Evolutionary conservation across 2,329 filamentous ascomycete species (phyloP).

Genomic region (Ophiostoma himal-ulmi): DNA sequence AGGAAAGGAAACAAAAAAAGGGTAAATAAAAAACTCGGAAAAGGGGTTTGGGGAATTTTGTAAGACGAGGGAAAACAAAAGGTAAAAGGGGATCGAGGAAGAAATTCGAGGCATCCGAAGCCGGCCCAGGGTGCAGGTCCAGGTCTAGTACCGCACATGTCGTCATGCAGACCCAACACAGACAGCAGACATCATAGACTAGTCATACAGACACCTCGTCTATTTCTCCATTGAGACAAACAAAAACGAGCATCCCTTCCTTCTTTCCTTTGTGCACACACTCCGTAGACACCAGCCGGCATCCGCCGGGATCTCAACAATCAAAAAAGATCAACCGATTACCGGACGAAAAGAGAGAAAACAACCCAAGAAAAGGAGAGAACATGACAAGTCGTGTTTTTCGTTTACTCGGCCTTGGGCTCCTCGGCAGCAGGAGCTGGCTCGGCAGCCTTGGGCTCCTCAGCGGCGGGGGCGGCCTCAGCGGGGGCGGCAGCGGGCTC

Average conservation of each 20-base stretch:
- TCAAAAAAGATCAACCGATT: constrained; percentile 38
- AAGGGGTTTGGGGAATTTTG: constrained; percentile 21
- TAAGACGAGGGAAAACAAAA: constrained; percentile 16
- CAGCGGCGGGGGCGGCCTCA: constrained; percentile 47
- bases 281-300: constrained; percentile 55
- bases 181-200: constrained; percentile 9
- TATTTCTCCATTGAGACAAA: constrained; percentile 22
- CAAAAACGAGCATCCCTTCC: constrained; percentile 23
- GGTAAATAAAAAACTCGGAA: constrained; percentile 12
- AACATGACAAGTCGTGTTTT: constrained; percentile 20
- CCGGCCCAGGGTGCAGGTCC: constrained; percentile 6
- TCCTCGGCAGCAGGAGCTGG: constrained; percentile 53
- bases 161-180: constrained; percentile 15
- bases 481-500: constrained; percentile 57
- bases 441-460: constrained; percentile 52
- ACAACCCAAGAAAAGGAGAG: constrained; percentile 29
- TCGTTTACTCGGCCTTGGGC: constrained; percentile 60
- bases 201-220: constrained; percentile 8
- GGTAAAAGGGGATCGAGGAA: constrained; percentile 16
- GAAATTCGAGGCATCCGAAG: constrained; percentile 18
- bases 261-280: constrained; percentile 56
- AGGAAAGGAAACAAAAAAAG: constrained; percentile 11
- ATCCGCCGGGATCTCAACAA: constrained; percentile 44
- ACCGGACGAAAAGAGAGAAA: constrained; percentile 34
- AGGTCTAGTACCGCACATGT: constrained; percentile 14